These are phyloP conservation scores for Eutypella sp. DNA, from an alignment of 2,329 filamentous ascomycete genomes.

Conservation along the genomic window DNA sequence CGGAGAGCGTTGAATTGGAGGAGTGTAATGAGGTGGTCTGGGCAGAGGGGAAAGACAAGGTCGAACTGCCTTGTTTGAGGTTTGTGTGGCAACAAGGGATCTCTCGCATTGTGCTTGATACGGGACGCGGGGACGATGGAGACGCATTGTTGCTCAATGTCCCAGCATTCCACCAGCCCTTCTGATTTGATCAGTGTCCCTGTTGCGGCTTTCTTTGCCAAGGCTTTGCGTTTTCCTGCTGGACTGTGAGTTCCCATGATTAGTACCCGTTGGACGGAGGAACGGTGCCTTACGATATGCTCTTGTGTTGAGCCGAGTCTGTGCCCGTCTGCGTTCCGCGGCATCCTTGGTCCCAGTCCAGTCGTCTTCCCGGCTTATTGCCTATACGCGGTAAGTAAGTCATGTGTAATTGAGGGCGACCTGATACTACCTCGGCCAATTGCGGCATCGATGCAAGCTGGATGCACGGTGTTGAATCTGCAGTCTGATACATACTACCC, in stretches of 20 bases:
- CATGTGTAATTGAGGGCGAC: conserved; percentile 7
- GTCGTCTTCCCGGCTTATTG: conserved; percentile 34
- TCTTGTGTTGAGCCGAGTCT: conserved; percentile 42
- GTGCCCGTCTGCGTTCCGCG: conserved; percentile 34
- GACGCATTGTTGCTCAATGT: conserved; percentile 26
- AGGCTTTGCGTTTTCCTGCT: conserved; percentile 29
- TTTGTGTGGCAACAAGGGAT: conserved; percentile 23
- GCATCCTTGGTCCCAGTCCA: conserved; percentile 41
- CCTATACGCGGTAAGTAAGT: conserved; percentile 29
- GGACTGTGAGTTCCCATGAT: conserved; percentile 16
- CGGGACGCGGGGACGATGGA: conserved; percentile 25
- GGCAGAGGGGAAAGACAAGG: conserved; percentile 32
- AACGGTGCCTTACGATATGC: conserved; percentile 33
- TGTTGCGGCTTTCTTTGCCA: conserved; percentile 14
- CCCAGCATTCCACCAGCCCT: conserved; percentile 30
- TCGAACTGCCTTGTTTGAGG: conserved; percentile 15
- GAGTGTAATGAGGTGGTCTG: conserved; percentile 38
- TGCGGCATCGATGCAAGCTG: conserved; percentile 30
- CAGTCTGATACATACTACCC: conserved; percentile 15
- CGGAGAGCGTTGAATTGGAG: conserved; percentile 37
- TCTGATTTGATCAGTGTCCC: conserved; percentile 22
- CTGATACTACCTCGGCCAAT: conserved; percentile 31
- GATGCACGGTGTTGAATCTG: conserved; percentile 16
- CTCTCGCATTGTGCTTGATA: conserved; percentile 25
- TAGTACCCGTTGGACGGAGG: conserved; percentile 3